Conservation (phyloP, 371 early-diverging fungal species). For the Mucor indicus region DNA sequence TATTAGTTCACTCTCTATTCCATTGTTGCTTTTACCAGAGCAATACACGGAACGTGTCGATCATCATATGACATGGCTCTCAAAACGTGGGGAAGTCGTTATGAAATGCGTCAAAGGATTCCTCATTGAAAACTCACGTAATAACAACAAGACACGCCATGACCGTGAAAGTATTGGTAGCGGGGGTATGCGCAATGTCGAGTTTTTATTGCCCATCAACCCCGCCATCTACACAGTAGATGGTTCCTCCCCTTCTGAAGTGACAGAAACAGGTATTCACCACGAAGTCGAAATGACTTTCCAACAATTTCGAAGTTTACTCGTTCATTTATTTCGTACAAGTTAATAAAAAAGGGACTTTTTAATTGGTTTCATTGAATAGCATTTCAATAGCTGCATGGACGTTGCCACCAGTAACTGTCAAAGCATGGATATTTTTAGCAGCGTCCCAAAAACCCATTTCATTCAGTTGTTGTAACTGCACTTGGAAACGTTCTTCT, state of each 20-base stretch:
- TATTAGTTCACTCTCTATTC: constrained; percentile 63
- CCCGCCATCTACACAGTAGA: constrained; percentile 16
- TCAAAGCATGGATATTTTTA: constrained; percentile 88
- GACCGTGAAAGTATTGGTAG: constrained; percentile 36
- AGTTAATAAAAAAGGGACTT: constrained; percentile 16
- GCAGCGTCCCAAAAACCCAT: constrained; percentile 95
- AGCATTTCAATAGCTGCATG: constrained; percentile 91
- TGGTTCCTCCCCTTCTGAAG: background rate
- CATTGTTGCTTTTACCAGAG: constrained; percentile 65
- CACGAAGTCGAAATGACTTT: constrained; percentile 37
- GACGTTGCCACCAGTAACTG: constrained; percentile 86
- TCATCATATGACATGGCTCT: constrained; percentile 28
- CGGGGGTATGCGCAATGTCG: constrained; percentile 37
- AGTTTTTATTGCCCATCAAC: constrained; percentile 40
- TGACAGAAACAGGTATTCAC: background rate
- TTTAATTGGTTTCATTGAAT: constrained; percentile 42
- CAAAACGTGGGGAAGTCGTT: constrained; percentile 55
- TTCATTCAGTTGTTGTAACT: constrained; percentile 91
- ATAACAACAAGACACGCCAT: constrained; percentile 21
- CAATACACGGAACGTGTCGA: constrained; percentile 41
- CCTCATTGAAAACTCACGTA: constrained; percentile 54
- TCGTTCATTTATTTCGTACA: constrained; percentile 38
- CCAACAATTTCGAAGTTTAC: constrained; percentile 36
- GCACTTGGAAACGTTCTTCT: constrained; percentile 87
- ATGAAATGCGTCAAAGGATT: constrained; percentile 65